A percentile compares a stretch with the other conserved stretches of the same genome.
Conservation (phyloP, 2,329 filamentous ascomycete species). For the Sclerotinia nivalis region DNA sequence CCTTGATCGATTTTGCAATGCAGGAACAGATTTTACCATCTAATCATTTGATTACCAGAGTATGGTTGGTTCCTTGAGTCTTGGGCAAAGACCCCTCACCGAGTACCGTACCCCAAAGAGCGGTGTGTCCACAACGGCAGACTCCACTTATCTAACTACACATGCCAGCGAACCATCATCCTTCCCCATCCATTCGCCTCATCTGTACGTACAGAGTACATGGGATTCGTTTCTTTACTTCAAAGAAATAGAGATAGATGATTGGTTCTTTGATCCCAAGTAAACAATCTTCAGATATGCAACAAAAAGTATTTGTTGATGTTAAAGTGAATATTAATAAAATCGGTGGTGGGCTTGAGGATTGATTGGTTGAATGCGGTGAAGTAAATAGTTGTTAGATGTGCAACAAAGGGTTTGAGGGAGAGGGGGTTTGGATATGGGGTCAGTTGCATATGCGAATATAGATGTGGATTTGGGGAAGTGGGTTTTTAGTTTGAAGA, state of each 20-base stretch:
- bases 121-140: no score
- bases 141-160: slow-evolving; percentile 3
- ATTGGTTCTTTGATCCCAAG: not conserved
- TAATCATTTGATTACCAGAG: no score
- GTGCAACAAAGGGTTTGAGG: not conserved
- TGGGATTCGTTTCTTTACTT: not conserved
- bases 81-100: no score
- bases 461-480: no score
- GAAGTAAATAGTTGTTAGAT: not conserved
- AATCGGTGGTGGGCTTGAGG: no score
- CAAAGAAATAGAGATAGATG: not conserved
- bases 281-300: slow-evolving; percentile 11
- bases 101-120: no score
- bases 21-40: no score
- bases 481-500: no score
- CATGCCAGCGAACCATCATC: not conserved
- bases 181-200: not conserved
- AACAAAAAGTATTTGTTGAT: not conserved
- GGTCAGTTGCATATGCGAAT: no score
- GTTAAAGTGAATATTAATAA: not conserved
- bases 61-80: no score
- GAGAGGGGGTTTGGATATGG: not conserved
- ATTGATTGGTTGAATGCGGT: not conserved
- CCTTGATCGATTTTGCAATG: no score
- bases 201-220: no score